Conservation (phyloP, 2,329 filamentous ascomycete species). For the Capronia americana region DNA sequence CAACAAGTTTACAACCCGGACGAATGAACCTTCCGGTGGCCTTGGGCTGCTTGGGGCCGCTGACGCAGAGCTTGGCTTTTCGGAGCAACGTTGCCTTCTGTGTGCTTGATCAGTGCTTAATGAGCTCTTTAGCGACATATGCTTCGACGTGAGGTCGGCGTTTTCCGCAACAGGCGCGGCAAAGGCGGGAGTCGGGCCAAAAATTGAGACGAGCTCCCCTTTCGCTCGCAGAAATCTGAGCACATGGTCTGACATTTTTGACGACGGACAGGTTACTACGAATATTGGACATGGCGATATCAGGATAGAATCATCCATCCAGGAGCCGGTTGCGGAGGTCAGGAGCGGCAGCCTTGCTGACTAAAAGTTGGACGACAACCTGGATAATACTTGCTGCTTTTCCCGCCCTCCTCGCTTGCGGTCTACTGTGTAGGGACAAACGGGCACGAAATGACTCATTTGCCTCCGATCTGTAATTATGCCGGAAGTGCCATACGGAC, state of each 20-base stretch:
- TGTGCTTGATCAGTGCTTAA: constrained; percentile 8
- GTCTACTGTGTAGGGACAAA: too few species aligned
- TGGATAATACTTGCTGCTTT: background rate
- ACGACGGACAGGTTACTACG: constrained; percentile 10
- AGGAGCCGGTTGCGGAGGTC: constrained; percentile 6
- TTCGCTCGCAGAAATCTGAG: constrained; percentile 2
- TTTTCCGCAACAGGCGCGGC: constrained; percentile 1
- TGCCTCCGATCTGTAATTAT: background rate
- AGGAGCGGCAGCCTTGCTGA: constrained; percentile 36
- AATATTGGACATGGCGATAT: constrained; percentile 8
- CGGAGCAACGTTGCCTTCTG: background rate
- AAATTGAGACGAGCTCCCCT: background rate
- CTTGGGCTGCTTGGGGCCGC: background rate
- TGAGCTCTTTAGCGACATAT: constrained; percentile 18
- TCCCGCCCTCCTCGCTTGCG: background rate
- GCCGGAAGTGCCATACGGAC: background rate
- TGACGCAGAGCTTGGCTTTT: background rate
- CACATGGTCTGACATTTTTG: background rate
- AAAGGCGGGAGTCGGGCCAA: constrained; percentile 2
- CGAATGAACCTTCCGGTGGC: constrained; percentile 57
- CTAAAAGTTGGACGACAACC: constrained; percentile 14
- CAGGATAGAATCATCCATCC: background rate
- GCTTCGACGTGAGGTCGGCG: constrained; percentile 8
- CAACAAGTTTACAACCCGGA: constrained; percentile 87
- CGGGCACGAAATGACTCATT: constrained; percentile 4